These are phyloP conservation scores for Penicillium daleae DNA, from an alignment of 495 filamentous ascomycete genomes.

Conservation along the genomic window DNA sequence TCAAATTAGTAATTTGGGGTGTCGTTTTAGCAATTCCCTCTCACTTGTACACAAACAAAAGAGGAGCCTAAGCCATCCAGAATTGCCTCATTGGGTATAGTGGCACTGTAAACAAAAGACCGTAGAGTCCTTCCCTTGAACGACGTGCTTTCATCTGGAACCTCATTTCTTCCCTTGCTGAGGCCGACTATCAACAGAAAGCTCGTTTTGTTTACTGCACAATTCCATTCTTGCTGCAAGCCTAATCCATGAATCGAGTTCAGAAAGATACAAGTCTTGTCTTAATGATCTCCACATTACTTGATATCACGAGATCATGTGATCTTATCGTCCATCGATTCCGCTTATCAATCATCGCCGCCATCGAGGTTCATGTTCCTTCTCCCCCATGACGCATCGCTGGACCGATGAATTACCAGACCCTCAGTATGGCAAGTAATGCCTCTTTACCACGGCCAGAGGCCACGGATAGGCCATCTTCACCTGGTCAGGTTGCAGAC, in stretches of 20 bases:
- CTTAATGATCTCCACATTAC: not conserved
- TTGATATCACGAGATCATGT: constrained; percentile 23
- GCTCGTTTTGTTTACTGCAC: not conserved
- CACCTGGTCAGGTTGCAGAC: constrained; percentile 9
- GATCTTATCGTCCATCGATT: constrained; percentile 25
- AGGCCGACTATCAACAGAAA: not conserved
- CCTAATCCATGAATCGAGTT: not conserved
- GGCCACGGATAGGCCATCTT: constrained; percentile 14
- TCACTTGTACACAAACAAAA: too few relatives aligned
- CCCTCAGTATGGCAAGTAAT: constrained; percentile 40
- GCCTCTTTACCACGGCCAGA: constrained; percentile 19
- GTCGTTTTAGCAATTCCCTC: too few relatives aligned
- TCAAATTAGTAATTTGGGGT: too few relatives aligned
- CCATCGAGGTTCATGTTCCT: constrained; percentile 4
- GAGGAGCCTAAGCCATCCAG: not conserved
- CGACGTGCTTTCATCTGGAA: not conserved
- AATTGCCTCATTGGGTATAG: not conserved
- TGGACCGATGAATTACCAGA: constrained; percentile 44
- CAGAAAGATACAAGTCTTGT: too few relatives aligned
- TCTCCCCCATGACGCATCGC: constrained; percentile 17
- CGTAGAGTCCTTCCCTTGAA: not conserved
- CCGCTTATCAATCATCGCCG: constrained; percentile 19
- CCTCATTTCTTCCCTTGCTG: not conserved
- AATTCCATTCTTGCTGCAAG: not conserved
- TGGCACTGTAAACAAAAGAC: not conserved